Evolutionary conservation across 805 yeast genomes (phyloP), one percentile per base, ranked within the genome.

Genomic region (Zygosaccharomyces siamensis): DNA sequence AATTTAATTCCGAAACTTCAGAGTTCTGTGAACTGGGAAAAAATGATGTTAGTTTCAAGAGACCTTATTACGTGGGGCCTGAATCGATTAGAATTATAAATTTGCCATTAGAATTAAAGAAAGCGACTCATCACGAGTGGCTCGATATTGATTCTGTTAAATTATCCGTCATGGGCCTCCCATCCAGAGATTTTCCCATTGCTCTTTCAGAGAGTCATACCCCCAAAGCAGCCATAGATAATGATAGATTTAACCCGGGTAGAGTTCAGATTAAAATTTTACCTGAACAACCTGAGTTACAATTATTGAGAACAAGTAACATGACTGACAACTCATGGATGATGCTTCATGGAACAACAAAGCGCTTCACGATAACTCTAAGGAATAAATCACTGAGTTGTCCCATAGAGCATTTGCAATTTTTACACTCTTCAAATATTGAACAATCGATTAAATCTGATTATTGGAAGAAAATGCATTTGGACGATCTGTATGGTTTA

Each of bases 61-160:
- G 52, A 12, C 71, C 69, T 6, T 59, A 71, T 30, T 56, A 63
- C 2, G 55, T 79, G 7, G 66, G 66, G 44, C 69, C 81, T 1
- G 68, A 63, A 37, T 62, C 77, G 0, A 50, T 67, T 3, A 58
- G 67, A 3, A 53, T 60, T 4, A 60, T 84, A 5, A 63, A 72
- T 12, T 20, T 62, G 8, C 61, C 63, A 2, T 28, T 63, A 7
- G 40, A 45, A 1, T 46, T 64, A 33, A 52, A 48, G n/a, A 53
- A 50, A 14, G 44, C 59, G 1, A 58, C 67, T 2, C 7, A 43
- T 8, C 39, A 52, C 11, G 39, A 42, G 1, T 28, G 46, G 24
- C 54, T 50, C 16, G 32, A 27, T 3, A 49, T 64, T 10, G 45
- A 51, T 11, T 49, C 59, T 1, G 26, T 65, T 7, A 30, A 43